Conservation (phyloP, 106 monocot species). For the Phalaenopsis aphrodite region DNA sequence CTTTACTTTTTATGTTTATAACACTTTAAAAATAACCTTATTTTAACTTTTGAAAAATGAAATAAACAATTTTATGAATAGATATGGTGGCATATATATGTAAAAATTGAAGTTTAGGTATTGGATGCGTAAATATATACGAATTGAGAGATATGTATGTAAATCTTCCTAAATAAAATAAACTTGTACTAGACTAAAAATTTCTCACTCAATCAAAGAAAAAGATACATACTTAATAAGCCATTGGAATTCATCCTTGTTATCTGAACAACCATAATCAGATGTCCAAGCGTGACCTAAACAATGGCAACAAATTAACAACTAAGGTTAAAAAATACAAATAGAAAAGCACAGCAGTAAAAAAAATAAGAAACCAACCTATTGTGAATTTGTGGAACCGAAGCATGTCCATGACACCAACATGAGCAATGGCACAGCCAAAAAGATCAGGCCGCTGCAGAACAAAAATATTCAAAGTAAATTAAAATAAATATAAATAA, state of each 20-base stretch:
- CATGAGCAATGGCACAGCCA: slow-evolving; percentile 94
- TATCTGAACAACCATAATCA: slow-evolving; percentile 94
- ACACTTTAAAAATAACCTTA: too few relatives aligned
- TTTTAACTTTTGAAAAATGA: too few relatives aligned
- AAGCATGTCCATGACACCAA: slow-evolving; percentile 99
- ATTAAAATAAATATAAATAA: neutral
- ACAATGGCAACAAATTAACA: neutral
- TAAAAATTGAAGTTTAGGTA: too few relatives aligned
- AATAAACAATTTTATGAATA: too few relatives aligned
- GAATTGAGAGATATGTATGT: too few relatives aligned
- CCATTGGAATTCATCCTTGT: slow-evolving; percentile 78
- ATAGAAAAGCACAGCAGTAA: neutral
- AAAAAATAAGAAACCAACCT: slow-evolving; percentile 21
- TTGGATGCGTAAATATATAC: too few relatives aligned
- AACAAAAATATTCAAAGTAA: slow-evolving; percentile 10
- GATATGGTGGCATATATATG: too few relatives aligned
- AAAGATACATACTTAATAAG: slow-evolving; percentile 66
- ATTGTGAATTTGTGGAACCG: slow-evolving; percentile 97
- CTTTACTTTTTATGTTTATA: too few relatives aligned
- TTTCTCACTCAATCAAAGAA: neutral
- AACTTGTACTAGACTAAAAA: neutral
- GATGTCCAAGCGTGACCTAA: slow-evolving; percentile 86
- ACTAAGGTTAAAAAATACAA: neutral
- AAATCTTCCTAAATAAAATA: too few relatives aligned
- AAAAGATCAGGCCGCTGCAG: slow-evolving; percentile 89